Percentiles rank a stretch among this genome's conserved stretches.
Conservation (phyloP, 306 rosid genomes). For the Alnus glutinosa region DNA sequence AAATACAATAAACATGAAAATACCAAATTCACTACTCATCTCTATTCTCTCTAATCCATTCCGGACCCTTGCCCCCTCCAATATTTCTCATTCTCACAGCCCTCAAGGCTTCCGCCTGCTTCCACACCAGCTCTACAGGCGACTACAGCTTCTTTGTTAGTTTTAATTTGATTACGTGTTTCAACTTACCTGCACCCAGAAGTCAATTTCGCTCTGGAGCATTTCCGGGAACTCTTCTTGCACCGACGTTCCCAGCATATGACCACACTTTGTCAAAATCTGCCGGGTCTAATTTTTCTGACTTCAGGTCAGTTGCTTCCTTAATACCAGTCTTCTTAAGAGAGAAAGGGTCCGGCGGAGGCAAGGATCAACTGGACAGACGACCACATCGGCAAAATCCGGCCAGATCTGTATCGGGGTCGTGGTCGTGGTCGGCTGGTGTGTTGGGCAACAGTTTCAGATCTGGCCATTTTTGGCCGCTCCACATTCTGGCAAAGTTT, state of each 20-base stretch:
- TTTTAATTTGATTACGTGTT: constrained; percentile 11
- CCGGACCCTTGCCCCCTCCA: no score
- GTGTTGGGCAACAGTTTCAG: no score
- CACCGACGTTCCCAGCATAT: constrained; percentile 67
- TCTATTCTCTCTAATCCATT: no score
- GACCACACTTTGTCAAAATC: constrained; percentile 83
- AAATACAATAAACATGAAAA: no score
- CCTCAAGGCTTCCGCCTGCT: neutral
- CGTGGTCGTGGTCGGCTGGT: no score
- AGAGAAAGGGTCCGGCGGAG: no score
- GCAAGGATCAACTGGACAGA: no score
- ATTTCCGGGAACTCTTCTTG: constrained; percentile 64
- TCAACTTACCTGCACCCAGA: constrained; percentile 11
- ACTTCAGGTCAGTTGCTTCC: constrained; percentile 38
- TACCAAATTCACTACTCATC: no score
- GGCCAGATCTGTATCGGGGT: no score
- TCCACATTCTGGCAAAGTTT: no score
- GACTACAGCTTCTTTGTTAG: constrained; percentile 2
- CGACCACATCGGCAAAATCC: no score
- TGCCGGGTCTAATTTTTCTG: constrained; percentile 42
- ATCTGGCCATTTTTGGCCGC: no score
- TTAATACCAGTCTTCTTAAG: constrained; percentile 36
- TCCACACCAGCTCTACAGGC: constrained; percentile 22
- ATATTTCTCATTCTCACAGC: neutral
- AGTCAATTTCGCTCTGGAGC: constrained; percentile 82